Evolutionary conservation across 1,139 yeast genomes (phyloP).

Genomic region (Nakaseomyces sp.): DNA sequence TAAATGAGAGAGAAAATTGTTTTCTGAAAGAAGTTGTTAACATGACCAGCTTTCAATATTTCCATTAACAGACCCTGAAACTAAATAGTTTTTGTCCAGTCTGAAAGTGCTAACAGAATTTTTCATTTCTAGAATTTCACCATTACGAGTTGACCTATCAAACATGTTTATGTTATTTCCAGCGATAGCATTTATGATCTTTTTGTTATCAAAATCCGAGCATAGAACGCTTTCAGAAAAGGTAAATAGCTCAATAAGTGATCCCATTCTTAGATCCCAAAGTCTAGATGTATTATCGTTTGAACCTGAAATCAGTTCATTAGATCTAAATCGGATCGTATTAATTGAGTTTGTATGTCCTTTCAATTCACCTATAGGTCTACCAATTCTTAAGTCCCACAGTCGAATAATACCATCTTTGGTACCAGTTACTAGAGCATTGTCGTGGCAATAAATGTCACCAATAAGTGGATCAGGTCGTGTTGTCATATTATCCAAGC

Average conservation of each 20-base stretch:
- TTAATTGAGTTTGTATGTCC: constrained; percentile 71
- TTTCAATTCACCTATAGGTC: constrained; percentile 51
- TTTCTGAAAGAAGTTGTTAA: too few species aligned
- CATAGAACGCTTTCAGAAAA: constrained; percentile 45
- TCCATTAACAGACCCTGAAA: neutral
- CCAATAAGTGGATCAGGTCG: constrained; percentile 18
- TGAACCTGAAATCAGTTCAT: constrained; percentile 55
- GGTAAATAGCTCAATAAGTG: constrained; percentile 50
- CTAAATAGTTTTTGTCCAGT: neutral
- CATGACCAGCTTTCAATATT: constrained; percentile 1
- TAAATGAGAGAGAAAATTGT: too few species aligned
- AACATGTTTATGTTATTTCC: neutral
- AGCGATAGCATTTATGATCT: neutral
- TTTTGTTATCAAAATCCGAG: constrained; percentile 41
- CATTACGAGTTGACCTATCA: neutral
- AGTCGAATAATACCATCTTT: constrained; percentile 66
- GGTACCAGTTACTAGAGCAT: constrained; percentile 69
- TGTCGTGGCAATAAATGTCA: constrained; percentile 46
- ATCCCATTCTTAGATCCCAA: constrained; percentile 69
- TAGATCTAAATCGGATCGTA: constrained; percentile 58
- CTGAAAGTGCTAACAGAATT: neutral
- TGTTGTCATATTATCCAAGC: neutral
- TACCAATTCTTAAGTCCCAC: constrained; percentile 70
- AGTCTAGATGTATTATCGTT: constrained; percentile 55
- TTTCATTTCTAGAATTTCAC: neutral